Percentiles rank a stretch among this genome's conserved stretches.
Conservation (phyloP, 371 early-diverging fungal species). For the Mucor velutinosus region DNA sequence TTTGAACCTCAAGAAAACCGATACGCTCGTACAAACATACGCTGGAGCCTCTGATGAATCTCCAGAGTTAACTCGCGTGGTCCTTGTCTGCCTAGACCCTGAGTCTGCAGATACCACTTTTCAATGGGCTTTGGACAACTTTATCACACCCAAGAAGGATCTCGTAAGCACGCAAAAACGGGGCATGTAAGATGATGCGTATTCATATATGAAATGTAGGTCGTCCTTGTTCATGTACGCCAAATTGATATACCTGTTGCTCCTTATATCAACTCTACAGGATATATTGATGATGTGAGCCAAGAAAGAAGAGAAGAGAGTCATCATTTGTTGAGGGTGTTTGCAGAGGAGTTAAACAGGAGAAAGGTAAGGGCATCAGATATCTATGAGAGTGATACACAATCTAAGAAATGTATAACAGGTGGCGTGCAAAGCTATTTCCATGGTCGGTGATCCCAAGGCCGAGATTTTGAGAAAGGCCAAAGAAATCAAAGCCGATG, state of each 20-base stretch:
- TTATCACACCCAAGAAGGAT: conserved; percentile 41
- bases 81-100: conserved; percentile 40
- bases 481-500: conserved; percentile 55
- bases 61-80: conserved; percentile 32
- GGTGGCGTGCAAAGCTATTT: conserved; percentile 62
- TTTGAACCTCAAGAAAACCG: conserved; percentile 6
- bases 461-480: conserved; percentile 58
- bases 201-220: conserved; percentile 7
- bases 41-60: conserved; percentile 6
- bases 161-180: conserved; percentile 23
- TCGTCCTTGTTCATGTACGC: conserved; percentile 43
- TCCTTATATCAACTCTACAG: conserved; percentile 42
- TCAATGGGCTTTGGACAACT: conserved; percentile 55
- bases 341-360: conserved; percentile 32
- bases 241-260: conserved; percentile 40
- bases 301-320: conserved; percentile 45
- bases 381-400: neutral
- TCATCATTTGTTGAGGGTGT: conserved; percentile 36
- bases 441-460: conserved; percentile 62
- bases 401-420: neutral
- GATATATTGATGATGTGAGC: conserved; percentile 39
- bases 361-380: conserved; percentile 25
- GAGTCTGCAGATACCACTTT: conserved; percentile 40
- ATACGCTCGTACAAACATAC: conserved; percentile 12
- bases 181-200: neutral